Evolutionary conservation across 139 green algal species (phyloP), one percentile per base, ranked within the genome.

Genomic region (Asterochloris sp.): DNA sequence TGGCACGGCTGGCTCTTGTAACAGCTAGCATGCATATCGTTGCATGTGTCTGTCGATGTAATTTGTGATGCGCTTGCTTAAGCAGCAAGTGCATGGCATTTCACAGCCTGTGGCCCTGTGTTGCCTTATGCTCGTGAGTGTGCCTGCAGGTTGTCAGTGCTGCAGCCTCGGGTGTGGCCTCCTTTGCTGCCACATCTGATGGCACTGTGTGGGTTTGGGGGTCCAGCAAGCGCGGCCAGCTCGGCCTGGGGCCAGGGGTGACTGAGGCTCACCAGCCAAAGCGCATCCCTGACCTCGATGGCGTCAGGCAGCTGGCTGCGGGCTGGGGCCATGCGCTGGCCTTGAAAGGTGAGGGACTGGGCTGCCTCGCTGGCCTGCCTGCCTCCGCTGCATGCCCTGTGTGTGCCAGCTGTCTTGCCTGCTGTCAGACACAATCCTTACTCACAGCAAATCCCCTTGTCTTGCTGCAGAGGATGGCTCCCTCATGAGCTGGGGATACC

Each of bases 181-280:
- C 78, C 68, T 81, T 88, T 60, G 90, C 87, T 17, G 62, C 91
- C 0, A 61, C 73, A 10, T 54, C 26, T 10, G 19, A 85, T 28
- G 91, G 91, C 54, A 26, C 21, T 12, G 78, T 94, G 17, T 89
- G 80, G 27, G 83, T 82, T 13, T 92, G 85, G 74, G 90, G 90
- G 54, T 83, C 29, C 60, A 83, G 78, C 69, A 87, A 82, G 67
- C 77, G 83, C 0, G 90, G 90, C 24, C 89, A 92, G 78, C 83
- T 94, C 62, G 90, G 90, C 15, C 80, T 88, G 54, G 88, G 88
- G 13, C 28, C 38, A 13, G 81, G 74, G 9, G 0, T 12, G 23
- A 67, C 15, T 19, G 16, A 73, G 17, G 29, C 82, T 12, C 23
- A 38, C 13, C 12, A 69, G 24, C 83, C 86, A 0, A 69, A 77